A percentile compares a stretch with the other conserved stretches of the same genome.
These are phyloP conservation scores for Didymella pinodella DNA, from an alignment of 2,329 filamentous ascomycete species.

Conservation along the genomic window DNA sequence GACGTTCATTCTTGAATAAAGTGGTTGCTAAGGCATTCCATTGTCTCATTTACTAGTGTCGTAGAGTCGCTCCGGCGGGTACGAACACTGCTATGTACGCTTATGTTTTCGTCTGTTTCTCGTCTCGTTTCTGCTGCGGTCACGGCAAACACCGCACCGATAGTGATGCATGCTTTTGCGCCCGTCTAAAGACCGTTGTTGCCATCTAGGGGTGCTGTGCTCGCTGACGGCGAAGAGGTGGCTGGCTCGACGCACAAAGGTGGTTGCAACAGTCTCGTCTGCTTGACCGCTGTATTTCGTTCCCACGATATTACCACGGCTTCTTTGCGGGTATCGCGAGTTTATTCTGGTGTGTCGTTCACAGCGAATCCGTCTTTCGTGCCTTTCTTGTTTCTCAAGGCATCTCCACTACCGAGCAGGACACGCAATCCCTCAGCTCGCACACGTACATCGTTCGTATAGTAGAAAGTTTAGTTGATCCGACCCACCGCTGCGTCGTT, in stretches of 20 bases:
- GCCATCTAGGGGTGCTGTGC: background rate
- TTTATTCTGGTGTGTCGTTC: too few species aligned
- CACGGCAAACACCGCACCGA: background rate
- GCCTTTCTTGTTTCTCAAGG: too few species aligned
- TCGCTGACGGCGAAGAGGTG: background rate
- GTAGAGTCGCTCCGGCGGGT: background rate
- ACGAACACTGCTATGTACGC: background rate
- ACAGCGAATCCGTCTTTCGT: too few species aligned
- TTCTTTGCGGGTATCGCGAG: too few species aligned
- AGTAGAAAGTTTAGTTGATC: too few species aligned
- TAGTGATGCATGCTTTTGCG: background rate
- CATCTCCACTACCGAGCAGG: too few species aligned
- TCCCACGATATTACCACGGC: too few species aligned
- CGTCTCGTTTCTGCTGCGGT: background rate
- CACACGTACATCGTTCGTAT: too few species aligned
- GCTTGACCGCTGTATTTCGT: background rate
- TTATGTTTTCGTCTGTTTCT: background rate
- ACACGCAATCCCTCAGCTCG: too few species aligned
- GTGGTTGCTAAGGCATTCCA: background rate
- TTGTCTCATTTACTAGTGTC: background rate
- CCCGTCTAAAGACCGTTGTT: background rate
- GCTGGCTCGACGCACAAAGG: background rate
- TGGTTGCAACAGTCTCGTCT: background rate
- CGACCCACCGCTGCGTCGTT: too few species aligned
- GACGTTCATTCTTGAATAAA: background rate